These are phyloP conservation scores for Colletotrichum nymphaeae DNA, from an alignment of 2,329 filamentous ascomycete species.

Conservation along the genomic window DNA sequence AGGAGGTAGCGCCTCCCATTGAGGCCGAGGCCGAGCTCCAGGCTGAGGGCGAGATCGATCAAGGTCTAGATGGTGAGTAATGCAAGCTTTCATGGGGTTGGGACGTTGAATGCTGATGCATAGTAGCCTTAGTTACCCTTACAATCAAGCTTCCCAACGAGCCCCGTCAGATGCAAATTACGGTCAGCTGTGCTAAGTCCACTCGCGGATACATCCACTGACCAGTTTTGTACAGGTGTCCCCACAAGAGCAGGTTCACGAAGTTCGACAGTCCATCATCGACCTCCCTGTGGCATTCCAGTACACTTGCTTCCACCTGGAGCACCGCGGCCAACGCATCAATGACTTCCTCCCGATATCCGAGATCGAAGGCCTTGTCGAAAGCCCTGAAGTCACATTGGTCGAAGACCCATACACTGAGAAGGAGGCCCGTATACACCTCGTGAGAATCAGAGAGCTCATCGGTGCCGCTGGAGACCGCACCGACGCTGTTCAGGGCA, in stretches of 20 bases:
- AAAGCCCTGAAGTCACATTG: constrained; percentile 82
- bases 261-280: constrained; percentile 95
- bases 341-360: constrained; percentile 96
- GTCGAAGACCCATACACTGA: constrained; percentile 98
- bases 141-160: constrained; percentile 85
- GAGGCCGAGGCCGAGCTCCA: constrained; percentile 13
- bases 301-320: constrained; percentile 98
- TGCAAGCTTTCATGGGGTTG: background rate
- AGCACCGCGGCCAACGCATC: constrained; percentile 87
- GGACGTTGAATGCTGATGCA: constrained; percentile 34
- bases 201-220: constrained; percentile 16
- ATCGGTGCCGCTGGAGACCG: constrained; percentile 92
- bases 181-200: constrained; percentile 66
- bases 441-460: constrained; percentile 90
- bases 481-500: constrained; percentile 86
- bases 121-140: constrained; percentile 67
- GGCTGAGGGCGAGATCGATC: constrained; percentile 24
- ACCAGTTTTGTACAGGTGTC: constrained; percentile 71
- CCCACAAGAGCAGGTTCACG: constrained; percentile 94
- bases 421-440: constrained; percentile 95
- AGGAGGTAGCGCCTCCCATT: constrained; percentile 12
- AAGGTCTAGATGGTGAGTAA: constrained; percentile 27
- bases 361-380: constrained; percentile 83
- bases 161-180: constrained; percentile 83
- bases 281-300: constrained; percentile 93